phyloP scores from a whole-genome alignment of 164 flowering plant species.

The Litsea cubeba region DNA sequence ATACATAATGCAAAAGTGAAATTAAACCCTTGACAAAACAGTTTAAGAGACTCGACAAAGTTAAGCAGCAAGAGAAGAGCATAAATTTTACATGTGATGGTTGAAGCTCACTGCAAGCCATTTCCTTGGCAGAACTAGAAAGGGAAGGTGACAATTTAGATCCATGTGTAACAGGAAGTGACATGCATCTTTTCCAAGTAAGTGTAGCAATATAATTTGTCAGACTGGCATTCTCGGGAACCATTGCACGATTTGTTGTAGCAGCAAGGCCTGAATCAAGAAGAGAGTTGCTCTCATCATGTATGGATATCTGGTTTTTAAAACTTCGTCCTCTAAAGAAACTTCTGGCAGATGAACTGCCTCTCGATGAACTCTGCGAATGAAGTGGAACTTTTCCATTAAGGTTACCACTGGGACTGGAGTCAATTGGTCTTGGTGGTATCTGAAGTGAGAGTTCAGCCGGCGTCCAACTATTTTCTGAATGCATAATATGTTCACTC shows the following conservation, averaged over 20 bases:
- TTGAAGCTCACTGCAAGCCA: constrained; percentile 27
- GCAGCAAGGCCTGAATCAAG: constrained; percentile 25
- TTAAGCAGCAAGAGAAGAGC: background rate
- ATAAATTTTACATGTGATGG: constrained; percentile 35
- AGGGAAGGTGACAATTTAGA: constrained; percentile 47
- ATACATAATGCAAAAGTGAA: background rate
- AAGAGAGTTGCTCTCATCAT: constrained; percentile 61
- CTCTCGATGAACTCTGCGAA: constrained; percentile 42
- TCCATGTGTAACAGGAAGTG: constrained; percentile 70
- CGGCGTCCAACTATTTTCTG: constrained; percentile 26
- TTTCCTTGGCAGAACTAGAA: constrained; percentile 41
- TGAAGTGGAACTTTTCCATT: constrained; percentile 44
- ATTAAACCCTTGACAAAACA: background rate
- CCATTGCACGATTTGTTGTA: constrained; percentile 19
- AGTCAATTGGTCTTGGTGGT: constrained; percentile 47
- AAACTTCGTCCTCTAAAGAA: constrained; percentile 64
- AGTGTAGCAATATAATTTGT: constrained; percentile 23
- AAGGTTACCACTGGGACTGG: constrained; percentile 31
- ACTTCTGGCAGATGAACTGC: constrained; percentile 42
- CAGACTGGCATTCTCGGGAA: constrained; percentile 41
- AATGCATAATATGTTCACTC: constrained; percentile 18
- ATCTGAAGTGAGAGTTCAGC: constrained; percentile 56
- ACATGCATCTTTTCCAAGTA: constrained; percentile 60
- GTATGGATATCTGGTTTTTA: constrained; percentile 35
- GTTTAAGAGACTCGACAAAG: background rate